Percentiles rank a stretch among this genome's conserved stretches.
These are phyloP conservation scores for Meyerozyma athensensis DNA, from an alignment of 1,139 yeast genomes.

Conservation along the genomic window DNA sequence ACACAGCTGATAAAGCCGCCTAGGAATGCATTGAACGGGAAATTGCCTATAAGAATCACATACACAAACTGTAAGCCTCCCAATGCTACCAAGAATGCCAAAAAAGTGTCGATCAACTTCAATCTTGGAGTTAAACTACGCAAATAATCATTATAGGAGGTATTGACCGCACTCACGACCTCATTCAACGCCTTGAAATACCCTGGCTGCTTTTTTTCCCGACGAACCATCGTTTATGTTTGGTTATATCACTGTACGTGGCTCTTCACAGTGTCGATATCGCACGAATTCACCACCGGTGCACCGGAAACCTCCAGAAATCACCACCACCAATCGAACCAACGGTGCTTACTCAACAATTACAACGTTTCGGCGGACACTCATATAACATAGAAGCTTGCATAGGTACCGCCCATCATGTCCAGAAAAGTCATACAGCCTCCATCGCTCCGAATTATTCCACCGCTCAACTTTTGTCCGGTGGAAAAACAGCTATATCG, in stretches of 20 bases:
- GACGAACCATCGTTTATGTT: not conserved
- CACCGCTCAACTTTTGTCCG: constrained; percentile 93
- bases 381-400: no score
- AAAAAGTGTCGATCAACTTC: constrained; percentile 71
- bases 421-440: constrained; percentile 25
- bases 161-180: constrained; percentile 42
- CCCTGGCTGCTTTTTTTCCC: not conserved
- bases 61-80: constrained; percentile 79
- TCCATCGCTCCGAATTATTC: constrained; percentile 68
- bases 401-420: not conserved
- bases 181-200: constrained; percentile 26
- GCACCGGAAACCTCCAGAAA: no score
- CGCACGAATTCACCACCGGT: no score
- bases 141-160: constrained; percentile 46
- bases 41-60: constrained; percentile 74
- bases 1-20: constrained; percentile 92
- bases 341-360: no score
- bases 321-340: no score
- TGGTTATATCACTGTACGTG: no score
- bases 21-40: constrained; percentile 94
- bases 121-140: constrained; percentile 42
- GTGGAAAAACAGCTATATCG: constrained; percentile 84
- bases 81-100: constrained; percentile 65
- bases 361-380: no score
- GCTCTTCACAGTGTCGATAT: no score